Evolutionary conservation across 768 basidiomycete species (phyloP), one percentile per base, ranked within the genome.

Genomic region (Chalciporus sphaerocephalus): DNA sequence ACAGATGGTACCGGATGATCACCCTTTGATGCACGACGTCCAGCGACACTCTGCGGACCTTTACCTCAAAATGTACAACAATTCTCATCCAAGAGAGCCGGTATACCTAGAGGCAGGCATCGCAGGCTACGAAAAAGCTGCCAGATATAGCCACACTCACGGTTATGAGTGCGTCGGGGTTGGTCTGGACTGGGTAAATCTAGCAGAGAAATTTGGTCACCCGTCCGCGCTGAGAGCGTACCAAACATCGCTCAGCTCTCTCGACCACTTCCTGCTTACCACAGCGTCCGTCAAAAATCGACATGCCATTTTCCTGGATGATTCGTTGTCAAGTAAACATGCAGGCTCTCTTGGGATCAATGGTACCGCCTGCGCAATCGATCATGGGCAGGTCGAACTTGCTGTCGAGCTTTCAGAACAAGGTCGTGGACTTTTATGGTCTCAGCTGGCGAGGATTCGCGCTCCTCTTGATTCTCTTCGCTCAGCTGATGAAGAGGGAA

Each of bases 391-490:
- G 28, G 30, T 59, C 20, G 47, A 44, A 17, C 42, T 53, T 21
- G 65, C 60, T 32, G 48, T 72, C 7, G 68, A 72, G 38, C 64
- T 69, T 54, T 59, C 70, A 5, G 65, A 65, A 37, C 61, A 67
- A 23, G 64, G 65, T 2, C 55, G 63, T 5, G 56, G 59, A 3
- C 25, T 67, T 2, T 21, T 67, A 22, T 66, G 65, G 65, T 56
- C 65, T 1, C 57, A 64, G 10, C 24, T 67, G 44, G 47, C 54
- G 1, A 59, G 61, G 21, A 58, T 49, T 27, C 58, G 55, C 16
- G 59, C 55, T 6, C 52, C 65, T 4, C 46, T 67, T 4, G 61
- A 67, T 3, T 47, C 21, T 1, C 33, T 66, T 8, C 60, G 57
- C 8, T 50, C 38, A 0, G 15, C 48, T 6, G 36, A 59, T 15